Percentiles rank a stretch among this genome's conserved stretches.
These are phyloP conservation scores for Hanseniaspora occidentalis DNA, from an alignment of 805 yeast species.

Conservation along the genomic window DNA sequence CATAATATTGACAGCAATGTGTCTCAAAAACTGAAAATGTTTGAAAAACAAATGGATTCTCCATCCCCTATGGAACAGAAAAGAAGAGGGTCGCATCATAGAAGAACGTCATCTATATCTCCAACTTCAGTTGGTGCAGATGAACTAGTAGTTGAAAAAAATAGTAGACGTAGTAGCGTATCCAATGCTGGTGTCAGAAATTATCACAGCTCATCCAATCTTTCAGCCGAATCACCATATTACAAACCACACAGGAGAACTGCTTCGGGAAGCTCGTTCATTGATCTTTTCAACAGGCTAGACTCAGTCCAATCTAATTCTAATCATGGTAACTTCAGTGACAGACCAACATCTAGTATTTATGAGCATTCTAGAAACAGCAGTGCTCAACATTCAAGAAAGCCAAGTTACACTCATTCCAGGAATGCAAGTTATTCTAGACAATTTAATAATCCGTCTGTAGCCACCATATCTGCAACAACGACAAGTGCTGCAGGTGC, in stretches of 20 bases:
- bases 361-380: constrained; percentile 30
- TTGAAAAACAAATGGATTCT: neutral
- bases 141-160: neutral
- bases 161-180: too few species aligned
- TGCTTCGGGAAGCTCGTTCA: constrained; percentile 23
- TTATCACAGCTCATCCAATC: neutral
- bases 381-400: constrained; percentile 21
- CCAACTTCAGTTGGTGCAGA: neutral
- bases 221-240: neutral
- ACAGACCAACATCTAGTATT: constrained; percentile 38
- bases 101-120: neutral
- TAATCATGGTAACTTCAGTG: constrained; percentile 13
- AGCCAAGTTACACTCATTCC: constrained; percentile 20
- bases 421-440: neutral
- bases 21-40: neutral
- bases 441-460: neutral
- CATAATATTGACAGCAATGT: too few species aligned
- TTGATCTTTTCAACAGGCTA: constrained; percentile 23
- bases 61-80: neutral
- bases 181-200: constrained; percentile 8
- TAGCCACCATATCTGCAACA: too few species aligned
- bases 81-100: neutral
- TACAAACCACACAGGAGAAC: constrained; percentile 10
- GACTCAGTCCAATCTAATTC: constrained; percentile 1
- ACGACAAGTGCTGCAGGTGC: neutral